These are phyloP conservation scores for Alternaria ethzedia DNA, from an alignment of 2,329 filamentous ascomycete species.

Conservation along the genomic window DNA sequence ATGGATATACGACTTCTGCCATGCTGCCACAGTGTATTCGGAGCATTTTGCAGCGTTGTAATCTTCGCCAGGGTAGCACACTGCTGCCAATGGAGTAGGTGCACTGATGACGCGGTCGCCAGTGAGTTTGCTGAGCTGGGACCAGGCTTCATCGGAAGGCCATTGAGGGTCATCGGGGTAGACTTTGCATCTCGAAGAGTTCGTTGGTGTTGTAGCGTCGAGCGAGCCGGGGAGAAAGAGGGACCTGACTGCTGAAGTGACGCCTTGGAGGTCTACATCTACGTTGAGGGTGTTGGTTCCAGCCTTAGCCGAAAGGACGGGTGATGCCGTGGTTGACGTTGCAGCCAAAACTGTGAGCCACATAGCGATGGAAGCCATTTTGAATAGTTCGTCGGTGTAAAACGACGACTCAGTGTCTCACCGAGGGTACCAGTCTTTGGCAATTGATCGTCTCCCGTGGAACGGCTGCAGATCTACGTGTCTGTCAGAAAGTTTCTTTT, in stretches of 20 bases:
- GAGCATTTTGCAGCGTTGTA: constrained; percentile 41
- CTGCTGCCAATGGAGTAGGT: constrained; percentile 39
- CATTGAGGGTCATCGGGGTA: constrained; percentile 56
- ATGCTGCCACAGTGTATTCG: constrained; percentile 34
- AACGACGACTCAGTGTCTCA: background rate
- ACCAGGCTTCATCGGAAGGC: constrained; percentile 58
- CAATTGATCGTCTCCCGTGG: constrained; percentile 13
- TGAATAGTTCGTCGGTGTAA: constrained; percentile 8
- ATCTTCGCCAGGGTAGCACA: constrained; percentile 39
- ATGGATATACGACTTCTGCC: constrained; percentile 43
- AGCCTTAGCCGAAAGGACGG: constrained; percentile 17
- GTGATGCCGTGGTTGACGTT: constrained; percentile 26
- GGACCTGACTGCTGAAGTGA: constrained; percentile 23
- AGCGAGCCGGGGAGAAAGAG: constrained; percentile 28
- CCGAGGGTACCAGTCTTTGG: constrained; percentile 1
- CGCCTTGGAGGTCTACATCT: constrained; percentile 28
- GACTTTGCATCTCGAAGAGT: constrained; percentile 54
- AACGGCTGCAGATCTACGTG: constrained; percentile 15
- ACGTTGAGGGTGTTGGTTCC: constrained; percentile 14
- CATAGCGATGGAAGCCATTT: constrained; percentile 22
- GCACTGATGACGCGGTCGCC: constrained; percentile 34
- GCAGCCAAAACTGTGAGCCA: constrained; percentile 35
- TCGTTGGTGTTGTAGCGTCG: constrained; percentile 9
- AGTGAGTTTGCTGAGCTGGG: constrained; percentile 51
- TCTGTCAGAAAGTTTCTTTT: constrained; percentile 10